Percentiles rank a stretch among this genome's conserved stretches.
Evolutionary conservation across 768 basidiomycete genomes (phyloP).

Genomic region (Rubroboletus satanas): DNA sequence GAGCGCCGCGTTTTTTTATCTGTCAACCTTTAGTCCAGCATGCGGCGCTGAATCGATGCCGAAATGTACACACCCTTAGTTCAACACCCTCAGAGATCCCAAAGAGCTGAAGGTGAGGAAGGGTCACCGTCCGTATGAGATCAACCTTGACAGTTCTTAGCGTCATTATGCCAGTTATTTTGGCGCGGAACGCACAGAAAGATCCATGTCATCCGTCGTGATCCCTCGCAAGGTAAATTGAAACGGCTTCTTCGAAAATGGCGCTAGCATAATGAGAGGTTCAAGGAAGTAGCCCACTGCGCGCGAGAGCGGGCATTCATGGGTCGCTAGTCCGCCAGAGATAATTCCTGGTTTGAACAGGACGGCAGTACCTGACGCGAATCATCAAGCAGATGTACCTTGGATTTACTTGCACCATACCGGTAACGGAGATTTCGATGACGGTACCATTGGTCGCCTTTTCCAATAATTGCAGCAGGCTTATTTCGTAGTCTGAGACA

Average conservation of each 20-base stretch:
- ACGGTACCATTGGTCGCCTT: constrained; percentile 91
- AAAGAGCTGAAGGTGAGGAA: constrained; percentile 88
- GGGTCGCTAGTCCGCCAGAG: constrained; percentile 71
- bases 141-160: constrained; percentile 57
- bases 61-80: constrained; percentile 54
- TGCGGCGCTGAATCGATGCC: neutral
- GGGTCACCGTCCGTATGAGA: constrained; percentile 81
- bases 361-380: constrained; percentile 73
- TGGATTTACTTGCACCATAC: constrained; percentile 37
- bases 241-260: constrained; percentile 86
- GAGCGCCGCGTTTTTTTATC: constrained; percentile 93
- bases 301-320: constrained; percentile 86
- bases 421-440: constrained; percentile 95
- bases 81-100: constrained; percentile 90
- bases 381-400: neutral
- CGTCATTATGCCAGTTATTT: constrained; percentile 4
- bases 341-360: constrained; percentile 92
- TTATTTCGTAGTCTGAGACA: constrained; percentile 82
- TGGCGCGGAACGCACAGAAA: constrained; percentile 58
- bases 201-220: constrained; percentile 88
- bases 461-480: constrained; percentile 80
- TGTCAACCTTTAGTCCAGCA: constrained; percentile 27
- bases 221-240: constrained; percentile 82
- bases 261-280: constrained; percentile 83
- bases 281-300: constrained; percentile 95